Base-by-base conservation (phyloP, 2,329 filamentous ascomycete genomes). In the Aspergillus jensenii region DNA sequence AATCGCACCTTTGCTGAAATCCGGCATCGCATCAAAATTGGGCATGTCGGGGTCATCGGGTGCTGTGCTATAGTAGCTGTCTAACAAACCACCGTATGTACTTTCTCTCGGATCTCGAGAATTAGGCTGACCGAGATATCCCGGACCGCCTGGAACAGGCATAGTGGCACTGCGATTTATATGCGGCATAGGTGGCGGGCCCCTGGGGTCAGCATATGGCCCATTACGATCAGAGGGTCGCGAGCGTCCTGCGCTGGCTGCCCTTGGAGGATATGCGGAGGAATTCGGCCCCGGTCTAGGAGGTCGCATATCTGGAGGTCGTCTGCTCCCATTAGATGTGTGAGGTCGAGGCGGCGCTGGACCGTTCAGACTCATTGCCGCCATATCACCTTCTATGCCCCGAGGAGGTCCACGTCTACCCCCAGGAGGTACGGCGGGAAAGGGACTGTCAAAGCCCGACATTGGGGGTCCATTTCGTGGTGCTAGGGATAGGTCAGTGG, bases 31-130 rank as follows among this genome's bases (percentile, higher is more conserved):
- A 66, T 86, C 84, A 63, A 87, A 87, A 62, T 88, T 82, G 2
- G 85, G 85, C 84, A 87, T 87, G 48, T 87, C 84, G 17, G 79
- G 78, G 49, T 84, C 81, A 51, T 71, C 66, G 39, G 71, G 80
- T 74, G 65, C 80, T 75, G 66, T 76, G 67, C 82, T 81, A 57
- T 83, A 82, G 53, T 85, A 76, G 55, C 79, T 79, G 39, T 81
- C 80, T 43, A 84, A 63, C 45, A 79, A 25, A 7, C 78, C 25
- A 79, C 74, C 44, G 76, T 71, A 19, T 70, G 55, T 48, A 46
- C 67, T 59, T 27, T 59, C 51, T 23, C 61, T 62, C 23, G 68
- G 66, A 35, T 76, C 74, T 49, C 67, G 67, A 57, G 74, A 76
- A 8, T 63, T 68, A 11, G 66, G 52, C 35, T 76, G 70, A n/a